Conservation (phyloP, 1,284 basidiomycete genomes). For the Laetiporus sulphureus region DNA sequence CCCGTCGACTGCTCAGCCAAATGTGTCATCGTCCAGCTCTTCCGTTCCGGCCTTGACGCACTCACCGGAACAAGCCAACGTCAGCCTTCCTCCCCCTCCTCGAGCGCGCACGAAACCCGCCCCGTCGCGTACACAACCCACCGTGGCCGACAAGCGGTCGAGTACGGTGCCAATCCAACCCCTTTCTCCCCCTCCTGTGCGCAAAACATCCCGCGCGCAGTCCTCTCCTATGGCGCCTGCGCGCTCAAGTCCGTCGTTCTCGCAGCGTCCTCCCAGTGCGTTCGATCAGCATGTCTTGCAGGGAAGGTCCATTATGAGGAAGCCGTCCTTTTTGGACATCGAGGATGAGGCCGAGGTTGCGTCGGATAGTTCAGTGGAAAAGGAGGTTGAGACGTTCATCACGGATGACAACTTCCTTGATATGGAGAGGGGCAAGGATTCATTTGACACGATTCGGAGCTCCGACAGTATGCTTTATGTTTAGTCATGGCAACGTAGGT, state of each 20-base stretch:
- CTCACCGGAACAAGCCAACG: slow-evolving; percentile 15
- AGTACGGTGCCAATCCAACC: slow-evolving; percentile 29
- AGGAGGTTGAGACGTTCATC: slow-evolving; percentile 16
- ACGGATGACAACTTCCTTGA: slow-evolving; percentile 56
- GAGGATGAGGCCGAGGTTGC: slow-evolving; percentile 38
- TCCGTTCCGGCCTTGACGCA: slow-evolving; percentile 12
- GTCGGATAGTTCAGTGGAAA: slow-evolving; percentile 23
- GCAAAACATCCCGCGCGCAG: slow-evolving; percentile 10
- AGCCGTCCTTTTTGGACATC: slow-evolving; percentile 68
- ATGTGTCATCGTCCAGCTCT: slow-evolving; percentile 14
- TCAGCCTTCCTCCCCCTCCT: slow-evolving; percentile 31
- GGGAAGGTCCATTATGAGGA: slow-evolving; percentile 42
- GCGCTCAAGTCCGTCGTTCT: slow-evolving; percentile 6
- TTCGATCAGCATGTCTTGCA: slow-evolving; percentile 20
- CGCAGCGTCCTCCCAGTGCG: slow-evolving; percentile 22
- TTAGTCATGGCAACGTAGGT: slow-evolving; percentile 13
- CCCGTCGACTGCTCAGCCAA: slow-evolving; percentile 26
- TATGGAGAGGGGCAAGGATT: slow-evolving; percentile 46
- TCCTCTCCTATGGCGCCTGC: slow-evolving; percentile 6
- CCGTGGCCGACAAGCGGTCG: slow-evolving; percentile 19
- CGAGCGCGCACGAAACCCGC: slow-evolving; percentile 21
- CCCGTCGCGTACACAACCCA: slow-evolving; percentile 9
- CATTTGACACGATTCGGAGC: slow-evolving; percentile 54
- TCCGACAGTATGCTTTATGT: slow-evolving; percentile 25
- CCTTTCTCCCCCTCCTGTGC: slow-evolving; percentile 30